Conservation (phyloP, 257 asterid genomes). For the Echites panduratus region DNA sequence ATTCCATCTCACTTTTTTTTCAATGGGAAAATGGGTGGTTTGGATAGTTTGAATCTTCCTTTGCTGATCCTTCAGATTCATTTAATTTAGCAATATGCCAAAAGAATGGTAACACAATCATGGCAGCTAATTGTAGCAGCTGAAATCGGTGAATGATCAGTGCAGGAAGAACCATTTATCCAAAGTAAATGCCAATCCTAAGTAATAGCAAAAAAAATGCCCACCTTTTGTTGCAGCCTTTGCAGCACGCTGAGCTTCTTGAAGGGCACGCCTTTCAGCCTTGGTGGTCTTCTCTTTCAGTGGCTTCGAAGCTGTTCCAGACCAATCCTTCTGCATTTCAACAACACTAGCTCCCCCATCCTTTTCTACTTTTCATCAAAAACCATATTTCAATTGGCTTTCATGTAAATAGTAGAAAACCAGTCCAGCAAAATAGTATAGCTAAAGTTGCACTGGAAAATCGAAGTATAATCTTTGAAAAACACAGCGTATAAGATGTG, state of each 20-base stretch:
- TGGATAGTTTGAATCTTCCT: neutral
- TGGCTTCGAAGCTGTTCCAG: constrained; percentile 37
- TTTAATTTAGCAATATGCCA: neutral
- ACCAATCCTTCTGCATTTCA: constrained; percentile 41
- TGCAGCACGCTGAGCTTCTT: constrained; percentile 94
- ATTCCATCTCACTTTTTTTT: no score
- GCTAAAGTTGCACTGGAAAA: neutral
- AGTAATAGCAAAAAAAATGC: constrained; percentile 1
- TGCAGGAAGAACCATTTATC: neutral
- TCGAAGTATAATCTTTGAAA: neutral
- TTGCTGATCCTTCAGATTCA: neutral
- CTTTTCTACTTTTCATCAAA: constrained; percentile 27
- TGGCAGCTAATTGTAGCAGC: neutral
- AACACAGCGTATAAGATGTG: neutral
- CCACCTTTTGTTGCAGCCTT: constrained; percentile 81
- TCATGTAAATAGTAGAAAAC: neutral
- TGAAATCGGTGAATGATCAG: neutral
- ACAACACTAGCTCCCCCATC: constrained; percentile 42
- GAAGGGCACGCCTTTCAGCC: constrained; percentile 92
- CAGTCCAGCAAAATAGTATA: neutral
- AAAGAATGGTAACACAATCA: neutral
- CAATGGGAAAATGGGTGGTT: neutral
- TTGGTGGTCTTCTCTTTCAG: constrained; percentile 77
- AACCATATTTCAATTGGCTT: neutral
- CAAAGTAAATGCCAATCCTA: constrained; percentile 1